Evolutionary conservation across 2,329 filamentous ascomycete genomes (phyloP).

Genomic region (Anisogramma anomala): DNA sequence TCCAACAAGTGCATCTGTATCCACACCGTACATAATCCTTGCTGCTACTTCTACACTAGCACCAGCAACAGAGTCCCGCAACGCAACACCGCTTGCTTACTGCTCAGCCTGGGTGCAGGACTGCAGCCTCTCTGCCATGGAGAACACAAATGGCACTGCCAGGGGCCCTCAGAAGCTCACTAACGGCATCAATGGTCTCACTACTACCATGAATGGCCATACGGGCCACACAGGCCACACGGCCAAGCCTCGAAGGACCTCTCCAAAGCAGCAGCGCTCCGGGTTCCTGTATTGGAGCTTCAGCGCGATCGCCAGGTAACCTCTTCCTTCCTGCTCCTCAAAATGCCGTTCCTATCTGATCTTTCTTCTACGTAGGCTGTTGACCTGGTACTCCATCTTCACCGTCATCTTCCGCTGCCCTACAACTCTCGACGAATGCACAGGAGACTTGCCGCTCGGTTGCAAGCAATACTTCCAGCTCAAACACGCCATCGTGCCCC

Average conservation of each 20-base stretch:
- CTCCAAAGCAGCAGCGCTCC: constrained; percentile 16
- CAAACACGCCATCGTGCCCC: constrained; percentile 54
- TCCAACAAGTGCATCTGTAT: neutral
- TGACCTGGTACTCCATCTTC: constrained; percentile 77
- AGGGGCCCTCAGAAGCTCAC: constrained; percentile 20
- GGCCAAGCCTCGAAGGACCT: constrained; percentile 23
- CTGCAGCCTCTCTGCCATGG: constrained; percentile 23
- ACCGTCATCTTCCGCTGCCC: constrained; percentile 79
- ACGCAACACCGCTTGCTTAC: neutral
- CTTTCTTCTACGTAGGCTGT: constrained; percentile 40
- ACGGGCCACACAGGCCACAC: too few relatives aligned
- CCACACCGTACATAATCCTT: neutral
- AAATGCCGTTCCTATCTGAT: neutral
- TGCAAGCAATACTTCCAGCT: constrained; percentile 73
- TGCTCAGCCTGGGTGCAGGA: constrained; percentile 3
- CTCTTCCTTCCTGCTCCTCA: neutral
- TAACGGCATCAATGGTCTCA: constrained; percentile 20
- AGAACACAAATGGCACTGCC: constrained; percentile 30
- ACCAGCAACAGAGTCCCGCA: neutral
- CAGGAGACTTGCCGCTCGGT: constrained; percentile 58
- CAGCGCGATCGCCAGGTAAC: constrained; percentile 43
- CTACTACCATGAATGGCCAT: constrained; percentile 27
- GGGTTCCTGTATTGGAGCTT: constrained; percentile 31
- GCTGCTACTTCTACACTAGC: neutral
- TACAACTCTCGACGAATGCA: constrained; percentile 52